Evolutionary conservation across 495 filamentous ascomycete genomes (phyloP), one percentile per base, ranked within the genome.

Genomic region (Hypoxylon rickii): DNA sequence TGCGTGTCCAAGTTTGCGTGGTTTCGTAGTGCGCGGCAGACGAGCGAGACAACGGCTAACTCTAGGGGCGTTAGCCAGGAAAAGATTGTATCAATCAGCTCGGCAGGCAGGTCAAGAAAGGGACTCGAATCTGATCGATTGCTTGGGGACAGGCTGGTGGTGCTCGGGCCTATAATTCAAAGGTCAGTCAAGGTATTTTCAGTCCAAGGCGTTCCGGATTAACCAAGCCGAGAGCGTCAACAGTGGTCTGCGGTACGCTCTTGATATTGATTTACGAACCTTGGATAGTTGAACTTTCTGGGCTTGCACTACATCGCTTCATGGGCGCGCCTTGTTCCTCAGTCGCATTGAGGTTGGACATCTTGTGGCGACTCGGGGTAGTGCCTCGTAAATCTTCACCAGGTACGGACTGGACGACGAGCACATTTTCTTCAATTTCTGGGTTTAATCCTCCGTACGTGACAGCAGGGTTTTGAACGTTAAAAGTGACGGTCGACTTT

Each of bases 11-110:
- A 74, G 6, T 64, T 68, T 40, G 77, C 76, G 50, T 82, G 77
- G 12, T 64, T 64, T 48, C 75, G 75, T 12, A 92, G 67, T 10
- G 58, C 49, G 22, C 73, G 79, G 58, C 83, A 89, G 5, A 84
- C 83, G 8, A 51, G 63, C 1, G 83, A 82, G 17, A 86, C 58
- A 7, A 67, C 61, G 21, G 67, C 73, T 3, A 92, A 78, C 43
- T 87, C 84, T 29, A 67, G 33, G 0, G 86, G 79, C 7, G 76
- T 69, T 10, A 92, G 76, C 57, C 82, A 83, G 16, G 76, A 77
- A 11, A 89, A 61, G 38, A 91, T 85, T 11, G 75, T 63, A 45
- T 83, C 73, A 22, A 89, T 71, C 2, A 91, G 67, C 59, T 92
- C 89, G 31, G 78, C 40, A 2, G 89, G 89, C 1, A 90, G 76